Evolutionary conservation across 345 rosid genomes (phyloP), one percentile per base, ranked within the genome.

Genomic region (Hypericum perforatum): DNA sequence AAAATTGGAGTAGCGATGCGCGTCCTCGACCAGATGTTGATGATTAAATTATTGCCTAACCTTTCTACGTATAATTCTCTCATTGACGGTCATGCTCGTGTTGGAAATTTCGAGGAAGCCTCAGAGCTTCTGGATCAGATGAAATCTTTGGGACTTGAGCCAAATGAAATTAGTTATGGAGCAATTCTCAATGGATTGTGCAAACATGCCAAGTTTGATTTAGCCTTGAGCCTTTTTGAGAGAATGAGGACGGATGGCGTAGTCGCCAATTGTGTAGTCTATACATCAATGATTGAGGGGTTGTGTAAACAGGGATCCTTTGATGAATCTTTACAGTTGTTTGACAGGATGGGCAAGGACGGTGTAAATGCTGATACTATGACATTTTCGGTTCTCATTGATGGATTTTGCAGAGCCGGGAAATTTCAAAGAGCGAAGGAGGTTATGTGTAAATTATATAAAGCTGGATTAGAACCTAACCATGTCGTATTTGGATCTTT

Each of bases 221-320:
- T 75, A 61, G 91, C 81, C 39, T 69, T 75, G 63, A 68, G 67
- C 37, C 50, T 80, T 73, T 76, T 84, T 45, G 81, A 74, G 75
- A 81, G 64, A 67, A 82, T 90, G 87, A 84, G 70, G 73, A 73
- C 54, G 58, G 48, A 69, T 45, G 81, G 89, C 52, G 45, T 79
- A 40, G 32, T 45, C 76, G 65, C 76, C 67, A 74, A 85, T 61
- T 61, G 72, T 62, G 66, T 82, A 60, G 68, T 76, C 22, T 82
- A 79, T 61, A 90, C 97, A 58, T 64, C 77, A 48, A 64, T 84
- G 65, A 77, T 90, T 64, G 80, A 86, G 73, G 94, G 89, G 44
- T 72, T 82, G 38, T 86, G 91, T 72, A 79, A 78, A 74, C 65
- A 67, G 45, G 85, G 81, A 53, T 37, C 76, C 62, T 54, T 82